A percentile compares a stretch with the other conserved stretches of the same genome.
Conservation (phyloP, 495 filamentous ascomycete species). For the Penicillium psychrofluorescens region DNA sequence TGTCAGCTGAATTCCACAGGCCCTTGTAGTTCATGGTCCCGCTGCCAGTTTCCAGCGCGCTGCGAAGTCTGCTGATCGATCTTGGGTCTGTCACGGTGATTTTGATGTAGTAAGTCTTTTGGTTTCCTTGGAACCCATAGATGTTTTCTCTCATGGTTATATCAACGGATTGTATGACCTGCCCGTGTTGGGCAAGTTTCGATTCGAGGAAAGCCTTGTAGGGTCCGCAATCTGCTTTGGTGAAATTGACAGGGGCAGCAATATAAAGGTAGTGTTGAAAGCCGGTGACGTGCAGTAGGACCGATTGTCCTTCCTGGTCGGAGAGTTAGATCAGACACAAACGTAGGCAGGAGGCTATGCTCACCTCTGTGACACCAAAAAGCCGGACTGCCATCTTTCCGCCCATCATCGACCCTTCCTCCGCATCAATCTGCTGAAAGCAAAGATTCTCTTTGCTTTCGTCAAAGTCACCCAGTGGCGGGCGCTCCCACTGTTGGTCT, state of each 20-base stretch:
- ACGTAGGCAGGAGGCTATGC: not conserved
- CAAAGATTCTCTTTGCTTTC: conserved; percentile 62
- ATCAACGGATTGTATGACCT: conserved; percentile 63
- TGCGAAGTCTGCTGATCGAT: conserved; percentile 63
- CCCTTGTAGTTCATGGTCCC: conserved; percentile 72
- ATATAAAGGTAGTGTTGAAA: conserved; percentile 97
- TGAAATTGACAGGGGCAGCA: conserved; percentile 77
- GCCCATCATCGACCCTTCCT: conserved; percentile 72
- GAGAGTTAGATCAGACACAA: conserved; percentile 6
- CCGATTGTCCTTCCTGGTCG: conserved; percentile 71
- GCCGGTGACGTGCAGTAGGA: conserved; percentile 87
- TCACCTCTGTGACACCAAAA: conserved; percentile 94
- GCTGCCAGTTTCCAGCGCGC: conserved; percentile 60
- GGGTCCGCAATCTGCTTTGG: conserved; percentile 61
- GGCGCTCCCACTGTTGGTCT: conserved; percentile 90
- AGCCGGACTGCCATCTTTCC: conserved; percentile 73
- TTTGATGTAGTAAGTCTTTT: conserved; percentile 86
- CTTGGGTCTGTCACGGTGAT: conserved; percentile 87
- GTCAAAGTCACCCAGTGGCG: conserved; percentile 65
- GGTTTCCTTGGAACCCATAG: conserved; percentile 86
- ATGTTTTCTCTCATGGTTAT: conserved; percentile 81
- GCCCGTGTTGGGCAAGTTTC: conserved; percentile 56
- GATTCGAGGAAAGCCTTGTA: conserved; percentile 73
- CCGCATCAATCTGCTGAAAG: conserved; percentile 94
- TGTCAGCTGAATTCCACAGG: conserved; percentile 70